Conservation (phyloP, 345 rosid genomes). For the Lepidium didymum region DNA sequence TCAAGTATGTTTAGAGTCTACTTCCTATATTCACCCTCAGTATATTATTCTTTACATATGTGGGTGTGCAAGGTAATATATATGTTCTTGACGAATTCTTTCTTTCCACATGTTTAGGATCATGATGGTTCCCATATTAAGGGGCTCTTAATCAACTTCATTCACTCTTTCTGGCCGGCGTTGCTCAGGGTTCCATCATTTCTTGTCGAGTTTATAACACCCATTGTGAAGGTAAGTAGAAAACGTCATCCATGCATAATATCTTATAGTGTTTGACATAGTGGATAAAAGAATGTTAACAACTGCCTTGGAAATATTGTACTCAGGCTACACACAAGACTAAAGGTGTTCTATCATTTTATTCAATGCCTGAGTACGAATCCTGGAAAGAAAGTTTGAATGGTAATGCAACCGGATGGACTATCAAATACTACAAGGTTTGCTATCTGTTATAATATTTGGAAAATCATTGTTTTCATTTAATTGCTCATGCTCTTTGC, state of each 20-base stretch:
- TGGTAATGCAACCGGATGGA: conserved; percentile 70
- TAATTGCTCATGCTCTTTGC: background rate
- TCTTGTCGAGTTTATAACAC: conserved; percentile 90
- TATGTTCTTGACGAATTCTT: background rate
- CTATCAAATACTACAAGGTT: conserved; percentile 95
- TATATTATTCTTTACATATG: background rate
- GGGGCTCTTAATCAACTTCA: conserved; percentile 85
- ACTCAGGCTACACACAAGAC: conserved; percentile 59
- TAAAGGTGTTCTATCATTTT: conserved; percentile 52
- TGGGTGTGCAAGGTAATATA: background rate
- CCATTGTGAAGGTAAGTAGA: conserved; percentile 79
- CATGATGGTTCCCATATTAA: conserved; percentile 98
- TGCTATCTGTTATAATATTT: background rate
- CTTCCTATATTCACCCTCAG: background rate
- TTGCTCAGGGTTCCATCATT: conserved; percentile 78
- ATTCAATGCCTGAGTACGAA: conserved; percentile 92
- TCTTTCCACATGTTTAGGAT: conserved; percentile 50
- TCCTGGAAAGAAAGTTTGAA: conserved; percentile 70
- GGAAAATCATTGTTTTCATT: too few species aligned
- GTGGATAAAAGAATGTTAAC: background rate
- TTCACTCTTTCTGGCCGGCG: conserved; percentile 97
- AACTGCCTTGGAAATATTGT: background rate
- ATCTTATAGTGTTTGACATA: background rate
- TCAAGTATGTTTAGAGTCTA: conserved; percentile 42
- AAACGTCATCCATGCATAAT: background rate